A percentile compares a stretch with the other conserved stretches of the same genome.
These are phyloP conservation scores for Rhizopogon vesiculosus DNA, from an alignment of 768 basidiomycete genomes.

Conservation along the genomic window DNA sequence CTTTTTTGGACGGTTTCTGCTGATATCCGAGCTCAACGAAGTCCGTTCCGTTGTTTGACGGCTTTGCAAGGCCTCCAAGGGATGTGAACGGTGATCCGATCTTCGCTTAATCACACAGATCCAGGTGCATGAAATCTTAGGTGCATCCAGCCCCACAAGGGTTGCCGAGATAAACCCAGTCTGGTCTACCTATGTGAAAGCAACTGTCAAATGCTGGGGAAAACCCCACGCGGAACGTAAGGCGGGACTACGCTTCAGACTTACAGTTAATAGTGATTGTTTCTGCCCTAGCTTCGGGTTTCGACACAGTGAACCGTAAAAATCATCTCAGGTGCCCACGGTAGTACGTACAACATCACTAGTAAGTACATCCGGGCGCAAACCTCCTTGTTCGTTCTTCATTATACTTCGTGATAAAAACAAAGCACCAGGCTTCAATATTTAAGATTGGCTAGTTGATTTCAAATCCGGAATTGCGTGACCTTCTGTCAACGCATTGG, in stretches of 20 bases:
- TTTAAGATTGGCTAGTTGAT: not conserved
- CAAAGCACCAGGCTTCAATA: not conserved
- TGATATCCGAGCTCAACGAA: no score
- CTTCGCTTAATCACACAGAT: no score
- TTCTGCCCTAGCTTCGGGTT: not conserved
- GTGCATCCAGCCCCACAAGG: no score
- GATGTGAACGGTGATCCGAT: no score
- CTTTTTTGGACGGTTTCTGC: no score
- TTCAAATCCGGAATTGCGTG: not conserved
- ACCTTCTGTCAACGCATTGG: not conserved
- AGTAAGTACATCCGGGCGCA: no score
- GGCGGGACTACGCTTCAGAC: not conserved
- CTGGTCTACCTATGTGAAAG: not conserved
- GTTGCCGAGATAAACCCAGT: not conserved
- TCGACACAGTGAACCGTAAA: no score
- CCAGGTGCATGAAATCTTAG: no score
- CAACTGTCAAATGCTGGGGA: not conserved
- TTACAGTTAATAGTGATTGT: not conserved
- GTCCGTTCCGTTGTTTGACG: no score
- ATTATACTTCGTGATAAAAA: not conserved
- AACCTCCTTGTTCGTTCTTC: not conserved
- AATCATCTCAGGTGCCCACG: no score
- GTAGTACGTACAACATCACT: no score
- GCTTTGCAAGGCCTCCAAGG: no score
- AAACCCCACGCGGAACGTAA: not conserved